Evolutionary conservation across 2,329 filamentous ascomycete genomes (phyloP).

Genomic region (Bipolaris gigantea): DNA sequence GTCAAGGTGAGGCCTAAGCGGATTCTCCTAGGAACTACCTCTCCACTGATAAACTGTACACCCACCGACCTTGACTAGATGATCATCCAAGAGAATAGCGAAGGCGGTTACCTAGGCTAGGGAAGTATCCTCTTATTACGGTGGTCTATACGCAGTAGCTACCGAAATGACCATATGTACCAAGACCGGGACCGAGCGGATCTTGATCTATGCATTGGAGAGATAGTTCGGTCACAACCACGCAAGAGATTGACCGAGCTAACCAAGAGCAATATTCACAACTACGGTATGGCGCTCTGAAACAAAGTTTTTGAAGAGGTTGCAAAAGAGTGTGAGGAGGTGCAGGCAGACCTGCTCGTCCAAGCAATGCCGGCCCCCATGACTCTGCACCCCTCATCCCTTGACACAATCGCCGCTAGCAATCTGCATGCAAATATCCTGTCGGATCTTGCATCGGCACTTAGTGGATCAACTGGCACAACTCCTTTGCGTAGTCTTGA

Average conservation of each 20-base stretch:
- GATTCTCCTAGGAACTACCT: neutral
- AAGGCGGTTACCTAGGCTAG: neutral
- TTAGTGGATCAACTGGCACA: conserved; percentile 69
- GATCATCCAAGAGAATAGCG: neutral
- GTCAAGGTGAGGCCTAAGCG: neutral
- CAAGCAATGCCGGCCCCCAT: conserved; percentile 23
- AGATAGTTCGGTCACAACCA: too few relatives aligned
- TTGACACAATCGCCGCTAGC: conserved; percentile 54
- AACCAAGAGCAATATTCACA: too few relatives aligned
- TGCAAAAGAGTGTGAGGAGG: too few relatives aligned
- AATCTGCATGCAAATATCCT: conserved; percentile 63
- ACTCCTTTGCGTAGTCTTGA: conserved; percentile 67
- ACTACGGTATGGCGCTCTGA: conserved; percentile 50
- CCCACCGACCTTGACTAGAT: neutral
- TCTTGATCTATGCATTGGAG: too few relatives aligned
- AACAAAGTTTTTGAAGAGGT: conserved; percentile 52
- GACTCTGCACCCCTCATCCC: conserved; percentile 49
- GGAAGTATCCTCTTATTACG: too few relatives aligned
- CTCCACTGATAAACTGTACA: neutral
- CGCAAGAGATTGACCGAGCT: too few relatives aligned
- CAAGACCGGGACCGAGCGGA: too few relatives aligned
- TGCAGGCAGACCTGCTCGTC: conserved; percentile 13
- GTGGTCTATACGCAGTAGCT: too few relatives aligned
- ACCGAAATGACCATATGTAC: too few relatives aligned
- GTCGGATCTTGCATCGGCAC: conserved; percentile 66